These are phyloP conservation scores for Penicillium sp. DNA, from an alignment of 2,329 filamentous ascomycete genomes.

Conservation along the genomic window DNA sequence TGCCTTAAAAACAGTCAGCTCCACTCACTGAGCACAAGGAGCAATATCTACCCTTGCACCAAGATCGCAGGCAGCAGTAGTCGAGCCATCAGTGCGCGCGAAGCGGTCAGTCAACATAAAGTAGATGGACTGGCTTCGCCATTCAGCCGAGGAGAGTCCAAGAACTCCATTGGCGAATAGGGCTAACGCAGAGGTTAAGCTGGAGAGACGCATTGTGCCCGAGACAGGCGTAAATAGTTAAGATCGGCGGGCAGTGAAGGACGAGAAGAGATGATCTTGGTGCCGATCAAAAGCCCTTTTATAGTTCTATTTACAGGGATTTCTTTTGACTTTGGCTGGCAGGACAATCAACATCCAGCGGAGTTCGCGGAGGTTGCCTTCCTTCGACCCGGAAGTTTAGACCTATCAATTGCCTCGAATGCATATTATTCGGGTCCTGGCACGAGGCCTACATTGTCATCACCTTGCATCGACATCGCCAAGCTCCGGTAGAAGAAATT, in stretches of 20 bases:
- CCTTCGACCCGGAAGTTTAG: neutral
- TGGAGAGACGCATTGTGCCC: neutral
- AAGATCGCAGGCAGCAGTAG: constrained; percentile 18
- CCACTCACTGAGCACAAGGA: neutral
- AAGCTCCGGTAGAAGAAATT: neutral
- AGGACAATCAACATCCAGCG: neutral
- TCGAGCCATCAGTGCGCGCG: constrained; percentile 52
- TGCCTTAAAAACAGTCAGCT: neutral
- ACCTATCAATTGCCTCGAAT: neutral
- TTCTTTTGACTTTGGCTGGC: too few species aligned
- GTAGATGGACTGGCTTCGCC: neutral
- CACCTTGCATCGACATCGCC: neutral
- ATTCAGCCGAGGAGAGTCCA: neutral
- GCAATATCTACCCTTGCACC: constrained; percentile 3
- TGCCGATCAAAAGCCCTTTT: neutral
- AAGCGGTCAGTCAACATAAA: constrained; percentile 58
- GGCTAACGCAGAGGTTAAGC: neutral
- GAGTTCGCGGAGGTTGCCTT: neutral
- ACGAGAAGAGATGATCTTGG: neutral
- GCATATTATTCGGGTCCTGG: neutral
- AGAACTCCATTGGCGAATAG: neutral
- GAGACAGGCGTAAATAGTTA: too few species aligned
- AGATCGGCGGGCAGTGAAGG: neutral
- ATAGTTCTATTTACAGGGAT: neutral
- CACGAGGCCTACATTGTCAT: neutral